phyloP scores from a whole-genome alignment of 352 stramenopile species.

The Phytophthora sp. region DNA sequence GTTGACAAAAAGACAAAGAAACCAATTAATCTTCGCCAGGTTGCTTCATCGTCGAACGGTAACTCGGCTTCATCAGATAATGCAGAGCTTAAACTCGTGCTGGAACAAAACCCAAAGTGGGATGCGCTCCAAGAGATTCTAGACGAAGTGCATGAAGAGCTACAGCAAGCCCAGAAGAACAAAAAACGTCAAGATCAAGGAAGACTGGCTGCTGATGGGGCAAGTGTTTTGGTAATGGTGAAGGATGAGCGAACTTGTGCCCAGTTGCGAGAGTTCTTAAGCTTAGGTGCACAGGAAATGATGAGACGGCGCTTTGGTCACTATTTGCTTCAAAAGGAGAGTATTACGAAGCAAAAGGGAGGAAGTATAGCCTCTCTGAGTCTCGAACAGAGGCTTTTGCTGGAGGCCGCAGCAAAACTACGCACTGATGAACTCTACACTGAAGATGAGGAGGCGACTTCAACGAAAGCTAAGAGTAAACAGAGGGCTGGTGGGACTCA shows the following conservation, averaged over 20 bases:
- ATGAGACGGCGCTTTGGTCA: constrained; percentile 84
- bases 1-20: constrained; percentile 58
- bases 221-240: constrained; percentile 83
- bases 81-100: constrained; percentile 58
- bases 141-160: constrained; percentile 87
- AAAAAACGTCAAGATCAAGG: constrained; percentile 30
- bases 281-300: constrained; percentile 80
- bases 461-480: constrained; percentile 14
- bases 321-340: constrained; percentile 79
- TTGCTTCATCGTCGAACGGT: no score
- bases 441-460: constrained; percentile 15
- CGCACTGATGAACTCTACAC: constrained; percentile 50
- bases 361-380: constrained; percentile 41
- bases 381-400: constrained; percentile 68
- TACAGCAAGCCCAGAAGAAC: constrained; percentile 16
- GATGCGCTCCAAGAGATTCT: constrained; percentile 91
- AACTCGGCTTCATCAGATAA: constrained; percentile 22
- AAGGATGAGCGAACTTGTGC: constrained; percentile 89
- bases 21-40: constrained; percentile 41
- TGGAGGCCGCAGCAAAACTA: constrained; percentile 60
- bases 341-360: constrained; percentile 59
- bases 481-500: constrained; percentile 2
- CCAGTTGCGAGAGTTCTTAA: constrained; percentile 86
- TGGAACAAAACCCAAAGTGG: constrained; percentile 97
- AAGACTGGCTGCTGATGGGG: constrained; percentile 39